Evolutionary conservation across 208 protist genomes (phyloP), one percentile per base, ranked within the genome.

Genomic region (Trypanosoma lewisi): DNA sequence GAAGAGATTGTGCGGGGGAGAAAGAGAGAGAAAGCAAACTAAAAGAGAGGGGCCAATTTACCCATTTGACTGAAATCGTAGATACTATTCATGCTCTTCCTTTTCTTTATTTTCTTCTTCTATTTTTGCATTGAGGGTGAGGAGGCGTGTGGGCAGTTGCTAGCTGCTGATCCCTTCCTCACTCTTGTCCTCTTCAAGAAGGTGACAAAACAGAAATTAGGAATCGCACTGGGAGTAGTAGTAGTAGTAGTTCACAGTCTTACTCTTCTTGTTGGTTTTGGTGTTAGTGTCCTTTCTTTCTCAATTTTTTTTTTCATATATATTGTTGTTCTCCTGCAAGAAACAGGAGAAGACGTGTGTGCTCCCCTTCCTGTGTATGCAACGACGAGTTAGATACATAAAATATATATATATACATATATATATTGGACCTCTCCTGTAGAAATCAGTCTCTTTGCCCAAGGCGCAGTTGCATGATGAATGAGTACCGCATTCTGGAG

Each of bases 401-500:
- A n/a, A n/a, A n/a, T n/a, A n/a, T n/a, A n/a, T n/a, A n/a, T n/a
- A n/a, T n/a, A n/a, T n/a, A n/a, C n/a, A n/a, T n/a, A n/a, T n/a
- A n/a, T n/a, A 4, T 36, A 12, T 44, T 17, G 17, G 8, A 2
- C 2, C 6, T 14, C 4, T 16, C n/a, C 16, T 28, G 19, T 31
- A 51, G 14, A 14, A 51, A 37, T 9, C 28, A 55, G 2, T 23
- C 11, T 61, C 16, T 27, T 48, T 12, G 21, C 30, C 30, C 6
- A 7, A 4, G 36, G 37, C 2, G 12, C 16, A 53, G 11, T 45
- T 2, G 19, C 45, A 30, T 27, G 33, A 31, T 69, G 16, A 75
- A 84, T 36, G 80, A 92, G 54, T 95, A 95, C 50, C 67, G 68
- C 4, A 91, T 95, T 39, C n/a, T 90, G 14, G 84, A 93, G 63